These are phyloP conservation scores for barley (Hordeum vulgare) DNA, from an alignment of 176 grass and related monocot species.

Conservation along the genomic window MorexV3_pseudomolecules_assembly NC_058522.1:585921705-585922204, in stretches of 20 bases:
- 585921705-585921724: constrained; percentile 92
- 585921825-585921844: constrained; percentile 90
- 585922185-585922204: background rate
- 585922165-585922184: background rate
- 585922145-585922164: background rate
- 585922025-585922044: background rate
- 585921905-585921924: background rate
- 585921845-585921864: constrained; percentile 90
- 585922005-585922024: background rate
- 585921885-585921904: background rate
- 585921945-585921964: background rate
- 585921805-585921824: constrained; percentile 95
- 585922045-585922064: background rate
- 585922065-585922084: background rate
- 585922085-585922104: background rate
- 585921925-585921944: background rate
- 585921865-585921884: constrained; percentile 7
- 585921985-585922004: background rate
- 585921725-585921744: constrained; percentile 81
- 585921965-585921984: background rate
- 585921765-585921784: constrained; percentile 80
- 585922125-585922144: background rate
- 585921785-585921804: constrained; percentile 84
- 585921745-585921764: constrained; percentile 82
- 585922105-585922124: background rate